Conservation (phyloP, 2,329 filamentous ascomycete genomes). For the Phoma herbarum region DNA sequence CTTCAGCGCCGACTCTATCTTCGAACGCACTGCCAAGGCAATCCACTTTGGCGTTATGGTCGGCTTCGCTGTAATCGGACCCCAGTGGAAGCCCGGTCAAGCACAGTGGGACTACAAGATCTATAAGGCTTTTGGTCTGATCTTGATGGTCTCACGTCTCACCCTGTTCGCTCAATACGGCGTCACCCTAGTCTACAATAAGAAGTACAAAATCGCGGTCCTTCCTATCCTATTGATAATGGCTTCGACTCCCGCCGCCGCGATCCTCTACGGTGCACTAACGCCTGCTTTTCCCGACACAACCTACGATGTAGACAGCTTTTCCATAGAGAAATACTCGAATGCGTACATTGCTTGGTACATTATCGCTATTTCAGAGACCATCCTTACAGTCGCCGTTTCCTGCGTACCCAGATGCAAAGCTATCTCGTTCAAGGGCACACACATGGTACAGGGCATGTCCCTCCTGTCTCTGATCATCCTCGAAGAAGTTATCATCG, state of each 20-base stretch:
- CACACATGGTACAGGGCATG: neutral
- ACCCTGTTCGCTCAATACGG: neutral
- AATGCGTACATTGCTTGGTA: neutral
- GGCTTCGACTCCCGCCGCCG: neutral
- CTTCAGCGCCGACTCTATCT: neutral
- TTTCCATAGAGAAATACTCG: neutral
- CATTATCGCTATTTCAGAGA: neutral
- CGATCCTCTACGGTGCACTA: neutral
- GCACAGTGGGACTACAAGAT: neutral
- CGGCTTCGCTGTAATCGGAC: neutral
- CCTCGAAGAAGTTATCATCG: neutral
- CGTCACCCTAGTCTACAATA: neutral
- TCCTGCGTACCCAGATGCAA: neutral
- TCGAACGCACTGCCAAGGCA: neutral
- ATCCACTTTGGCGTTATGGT: neutral
- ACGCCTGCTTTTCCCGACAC: neutral
- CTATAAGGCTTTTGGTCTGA: neutral
- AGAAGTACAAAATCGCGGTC: neutral
- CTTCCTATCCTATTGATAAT: neutral
- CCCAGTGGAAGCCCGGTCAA: neutral
- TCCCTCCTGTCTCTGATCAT: neutral
- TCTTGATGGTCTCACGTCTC: neutral
- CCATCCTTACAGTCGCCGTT: neutral
- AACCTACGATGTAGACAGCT: neutral
- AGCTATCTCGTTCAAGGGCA: neutral